Conservation (phyloP, 2,329 filamentous ascomycete genomes). For the Pseudogymnoascus sp. region DNA sequence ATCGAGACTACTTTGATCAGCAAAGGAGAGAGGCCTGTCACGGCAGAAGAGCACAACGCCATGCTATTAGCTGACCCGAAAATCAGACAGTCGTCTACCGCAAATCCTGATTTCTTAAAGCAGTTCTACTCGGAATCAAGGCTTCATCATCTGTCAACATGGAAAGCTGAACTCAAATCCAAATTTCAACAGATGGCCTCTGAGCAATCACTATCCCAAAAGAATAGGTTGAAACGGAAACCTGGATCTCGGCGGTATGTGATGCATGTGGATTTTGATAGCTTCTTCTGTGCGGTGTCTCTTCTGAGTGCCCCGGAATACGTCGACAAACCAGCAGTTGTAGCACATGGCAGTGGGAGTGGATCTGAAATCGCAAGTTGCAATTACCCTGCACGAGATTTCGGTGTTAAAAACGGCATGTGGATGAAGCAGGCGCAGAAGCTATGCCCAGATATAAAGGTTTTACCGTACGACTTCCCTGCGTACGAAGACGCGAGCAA, state of each 20-base stretch:
- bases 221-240: slow-evolving; percentile 39
- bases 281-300: slow-evolving; percentile 95
- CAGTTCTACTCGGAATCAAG: slow-evolving; percentile 95
- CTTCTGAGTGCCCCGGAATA: slow-evolving; percentile 63
- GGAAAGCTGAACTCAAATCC: slow-evolving; percentile 92
- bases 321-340: slow-evolving; percentile 70
- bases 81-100: slow-evolving; percentile 79
- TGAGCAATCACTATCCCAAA: slow-evolving; percentile 52
- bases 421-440: slow-evolving; percentile 93
- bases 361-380: slow-evolving; percentile 96
- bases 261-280: slow-evolving; percentile 95
- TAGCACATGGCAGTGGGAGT: slow-evolving; percentile 77
- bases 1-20: neutral
- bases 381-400: slow-evolving; percentile 83
- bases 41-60: slow-evolving; percentile 89
- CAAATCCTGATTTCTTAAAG: slow-evolving; percentile 86
- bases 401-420: slow-evolving; percentile 94
- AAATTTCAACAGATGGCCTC: slow-evolving; percentile 73
- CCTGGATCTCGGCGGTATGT: slow-evolving; percentile 69
- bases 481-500: slow-evolving; percentile 88
- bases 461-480: slow-evolving; percentile 91
- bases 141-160: slow-evolving; percentile 87
- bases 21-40: slow-evolving; percentile 31
- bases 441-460: slow-evolving; percentile 75
- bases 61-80: slow-evolving; percentile 74